These are phyloP conservation scores for Cryphonectria japonica DNA, from an alignment of 2,329 filamentous ascomycete species.

Conservation along the genomic window DNA sequence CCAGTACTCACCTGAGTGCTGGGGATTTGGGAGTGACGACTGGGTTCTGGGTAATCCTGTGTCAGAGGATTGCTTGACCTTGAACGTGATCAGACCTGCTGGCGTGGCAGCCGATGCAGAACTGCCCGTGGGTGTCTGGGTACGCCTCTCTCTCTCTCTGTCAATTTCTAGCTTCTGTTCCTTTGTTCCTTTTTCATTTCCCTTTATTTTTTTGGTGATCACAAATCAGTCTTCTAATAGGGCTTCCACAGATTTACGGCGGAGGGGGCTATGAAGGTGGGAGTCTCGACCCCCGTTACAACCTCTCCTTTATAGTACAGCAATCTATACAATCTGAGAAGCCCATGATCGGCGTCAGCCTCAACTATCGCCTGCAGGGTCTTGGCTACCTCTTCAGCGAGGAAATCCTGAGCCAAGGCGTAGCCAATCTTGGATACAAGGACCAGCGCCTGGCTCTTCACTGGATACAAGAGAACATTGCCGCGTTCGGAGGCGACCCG, in stretches of 20 bases:
- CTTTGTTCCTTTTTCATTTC: neutral
- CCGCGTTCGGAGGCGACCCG: conserved; percentile 46
- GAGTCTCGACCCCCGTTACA: conserved; percentile 53
- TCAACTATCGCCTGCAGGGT: conserved; percentile 52
- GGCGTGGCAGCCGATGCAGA: conserved; percentile 42
- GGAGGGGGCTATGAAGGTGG: conserved; percentile 38
- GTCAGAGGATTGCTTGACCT: conserved; percentile 62
- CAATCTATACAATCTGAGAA: conserved; percentile 38
- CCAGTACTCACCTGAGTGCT: conserved; percentile 50
- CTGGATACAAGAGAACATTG: conserved; percentile 52
- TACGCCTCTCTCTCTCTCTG: neutral
- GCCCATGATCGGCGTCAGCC: conserved; percentile 48
- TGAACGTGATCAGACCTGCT: conserved; percentile 63
- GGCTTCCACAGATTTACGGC: conserved; percentile 52
- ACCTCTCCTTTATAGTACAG: conserved; percentile 59
- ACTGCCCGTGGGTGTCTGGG: conserved; percentile 28
- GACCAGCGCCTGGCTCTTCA: conserved; percentile 49
- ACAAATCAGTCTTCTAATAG: neutral
- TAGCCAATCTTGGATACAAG: conserved; percentile 51
- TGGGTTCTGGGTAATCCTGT: conserved; percentile 18
- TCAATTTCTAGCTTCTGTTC: neutral
- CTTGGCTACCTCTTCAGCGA: conserved; percentile 50
- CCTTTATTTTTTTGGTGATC: no score
- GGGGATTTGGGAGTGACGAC: conserved; percentile 49
- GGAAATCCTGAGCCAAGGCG: conserved; percentile 44